These are phyloP conservation scores for Emergomyces orientalis DNA, from an alignment of 2,329 filamentous ascomycete genomes.

Conservation along the genomic window DNA sequence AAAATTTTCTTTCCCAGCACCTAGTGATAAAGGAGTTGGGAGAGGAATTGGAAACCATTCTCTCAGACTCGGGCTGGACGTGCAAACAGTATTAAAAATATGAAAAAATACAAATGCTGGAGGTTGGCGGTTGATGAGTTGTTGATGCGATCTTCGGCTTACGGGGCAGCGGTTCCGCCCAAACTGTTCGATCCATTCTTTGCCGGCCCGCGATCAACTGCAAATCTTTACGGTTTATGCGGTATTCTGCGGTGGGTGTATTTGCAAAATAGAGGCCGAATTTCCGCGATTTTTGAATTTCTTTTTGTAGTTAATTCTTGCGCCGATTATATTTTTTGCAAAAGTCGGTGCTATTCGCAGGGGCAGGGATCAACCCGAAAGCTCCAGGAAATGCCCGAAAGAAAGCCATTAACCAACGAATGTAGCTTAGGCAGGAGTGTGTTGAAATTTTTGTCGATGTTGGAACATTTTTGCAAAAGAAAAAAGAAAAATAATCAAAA, in stretches of 20 bases:
- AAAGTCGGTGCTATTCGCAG: too few species aligned
- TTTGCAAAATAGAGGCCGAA: background rate
- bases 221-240: background rate
- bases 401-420: background rate
- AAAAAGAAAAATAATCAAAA: too few species aligned
- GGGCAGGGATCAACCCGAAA: background rate
- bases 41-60: too few species aligned
- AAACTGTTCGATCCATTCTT: background rate
- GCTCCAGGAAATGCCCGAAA: background rate
- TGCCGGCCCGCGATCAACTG: conserved; percentile 7
- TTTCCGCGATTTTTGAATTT: background rate
- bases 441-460: too few species aligned
- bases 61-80: too few species aligned
- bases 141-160: background rate
- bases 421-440: too few species aligned
- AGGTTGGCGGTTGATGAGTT: background rate
- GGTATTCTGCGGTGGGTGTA: background rate
- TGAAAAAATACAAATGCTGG: too few species aligned
- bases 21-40: too few species aligned
- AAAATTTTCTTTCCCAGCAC: too few species aligned
- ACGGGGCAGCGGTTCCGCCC: background rate
- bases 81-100: too few species aligned
- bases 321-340: too few species aligned
- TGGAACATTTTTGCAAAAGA: background rate
- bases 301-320: too few species aligned